phyloP scores from a whole-genome alignment of 2,329 filamentous ascomycete genomes.

The Trichoderma koningii region DNA sequence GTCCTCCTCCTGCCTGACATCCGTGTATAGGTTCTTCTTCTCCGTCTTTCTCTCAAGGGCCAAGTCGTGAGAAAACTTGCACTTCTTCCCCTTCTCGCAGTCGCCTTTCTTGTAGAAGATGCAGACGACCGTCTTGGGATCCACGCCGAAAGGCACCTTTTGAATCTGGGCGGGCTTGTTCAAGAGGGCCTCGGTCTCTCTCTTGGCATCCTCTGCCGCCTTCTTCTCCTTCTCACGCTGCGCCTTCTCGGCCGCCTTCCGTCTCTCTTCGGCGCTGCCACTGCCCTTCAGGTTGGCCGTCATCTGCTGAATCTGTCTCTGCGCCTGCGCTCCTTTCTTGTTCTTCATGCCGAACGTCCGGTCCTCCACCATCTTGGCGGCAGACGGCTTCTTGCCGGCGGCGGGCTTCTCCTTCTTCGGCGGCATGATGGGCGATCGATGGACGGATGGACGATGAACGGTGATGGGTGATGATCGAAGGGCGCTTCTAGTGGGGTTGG shows the following conservation, averaged over 20 bases:
- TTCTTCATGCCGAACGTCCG: conserved; percentile 99
- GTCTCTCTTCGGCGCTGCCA: conserved; percentile 85
- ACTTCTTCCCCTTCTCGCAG: conserved; percentile 96
- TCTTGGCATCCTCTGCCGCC: conserved; percentile 81
- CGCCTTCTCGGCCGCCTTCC: conserved; percentile 67
- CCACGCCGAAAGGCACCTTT: conserved; percentile 96
- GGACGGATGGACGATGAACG: conserved; percentile 18
- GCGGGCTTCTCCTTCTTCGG: conserved; percentile 64
- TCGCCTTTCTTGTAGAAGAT: conserved; percentile 97
- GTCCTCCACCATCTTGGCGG: conserved; percentile 75
- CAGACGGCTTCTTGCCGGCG: conserved; percentile 57
- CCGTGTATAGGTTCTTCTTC: conserved; percentile 89
- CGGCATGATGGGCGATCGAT: conserved; percentile 61
- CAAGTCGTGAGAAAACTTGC: conserved; percentile 95
- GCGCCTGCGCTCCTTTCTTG: conserved; percentile 90
- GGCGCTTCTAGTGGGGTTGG: conserved; percentile 27
- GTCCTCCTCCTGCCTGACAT: conserved; percentile 70
- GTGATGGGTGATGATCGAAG: conserved; percentile 8
- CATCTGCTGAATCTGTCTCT: conserved; percentile 88
- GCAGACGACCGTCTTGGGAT: conserved; percentile 95
- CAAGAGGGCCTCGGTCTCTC: conserved; percentile 78
- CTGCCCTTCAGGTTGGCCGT: conserved; percentile 70
- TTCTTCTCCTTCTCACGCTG: conserved; percentile 83
- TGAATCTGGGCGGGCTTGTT: conserved; percentile 93
- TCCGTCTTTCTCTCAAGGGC: conserved; percentile 86